Base-by-base conservation (phyloP, 2,329 filamentous ascomycete species). In the Neonectria neomacrospora region DNA sequence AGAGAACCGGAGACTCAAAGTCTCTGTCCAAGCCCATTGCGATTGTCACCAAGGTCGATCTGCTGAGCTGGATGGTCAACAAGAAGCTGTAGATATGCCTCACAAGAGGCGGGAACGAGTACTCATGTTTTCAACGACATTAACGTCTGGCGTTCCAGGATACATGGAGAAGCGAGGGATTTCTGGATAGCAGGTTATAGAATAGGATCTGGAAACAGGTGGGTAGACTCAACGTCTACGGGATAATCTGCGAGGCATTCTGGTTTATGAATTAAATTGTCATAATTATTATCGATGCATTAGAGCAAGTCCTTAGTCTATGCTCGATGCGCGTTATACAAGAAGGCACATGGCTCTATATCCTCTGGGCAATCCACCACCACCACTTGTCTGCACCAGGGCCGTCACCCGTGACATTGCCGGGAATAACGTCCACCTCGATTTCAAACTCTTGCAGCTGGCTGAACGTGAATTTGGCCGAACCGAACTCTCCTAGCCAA, bases 31-130 rank as follows among this genome's bases (percentile, higher is more conserved):
- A 93, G 83, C 94, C 96, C 1, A 84, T 96, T 53, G 96, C 93
- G 8, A 89, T 99, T 9, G 94, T 96, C 8, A 98, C 96, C 32
- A 99, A 99, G 86, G 96, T 99, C 5, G 96, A 99, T 80, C 79
- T 99, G 72, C 80, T 99, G 73, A 94, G 90, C 44, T 99, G 93
- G 90, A 89, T 99, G 87, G 89, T 98, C 39, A 93, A 90, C 67
- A 85, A 85, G 78, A 79, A 78, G 74, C 37, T 75, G 56, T 79
- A 70, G 67, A 67, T 44, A 12, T 50, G 54, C 67, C 66, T 73
- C 66, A 63, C 59, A 22, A 69, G 69, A 62, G 66, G 60, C 26
- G 22, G 71, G 72, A 74, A 74, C 72, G 71, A 74, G 71, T 74
- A 73, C 69, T 72, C 70, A 72, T 74, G 71, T 73, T 65, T 73